Evolutionary conservation across 768 basidiomycete genomes (phyloP).

Genomic region (Austroboletus festivus): DNA sequence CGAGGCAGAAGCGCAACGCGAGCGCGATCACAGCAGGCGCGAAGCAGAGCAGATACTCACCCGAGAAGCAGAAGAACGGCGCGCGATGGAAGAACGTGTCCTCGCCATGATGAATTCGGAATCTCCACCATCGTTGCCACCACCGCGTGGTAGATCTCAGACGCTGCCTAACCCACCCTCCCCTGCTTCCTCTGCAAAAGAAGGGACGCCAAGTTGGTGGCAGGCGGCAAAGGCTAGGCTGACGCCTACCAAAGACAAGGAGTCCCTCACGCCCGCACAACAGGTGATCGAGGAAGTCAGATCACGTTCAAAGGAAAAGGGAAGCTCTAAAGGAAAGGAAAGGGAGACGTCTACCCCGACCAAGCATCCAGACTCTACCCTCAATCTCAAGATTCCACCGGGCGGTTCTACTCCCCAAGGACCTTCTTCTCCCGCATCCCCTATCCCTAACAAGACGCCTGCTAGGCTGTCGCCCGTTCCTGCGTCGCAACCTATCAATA

Average conservation of each 20-base stretch:
- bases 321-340: constrained; percentile 38
- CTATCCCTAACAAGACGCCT: constrained; percentile 46
- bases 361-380: constrained; percentile 57
- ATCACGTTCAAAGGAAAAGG: constrained; percentile 56
- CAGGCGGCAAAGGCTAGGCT: constrained; percentile 67
- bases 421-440: constrained; percentile 54
- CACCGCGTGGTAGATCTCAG: constrained; percentile 61
- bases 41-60: constrained; percentile 79
- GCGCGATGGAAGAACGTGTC: constrained; percentile 68
- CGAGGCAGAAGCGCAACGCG: constrained; percentile 75
- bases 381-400: constrained; percentile 54
- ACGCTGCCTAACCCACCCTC: constrained; percentile 57
- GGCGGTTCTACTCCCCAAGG: constrained; percentile 46
- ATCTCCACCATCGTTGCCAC: constrained; percentile 42
- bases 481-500: constrained; percentile 44
- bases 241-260: constrained; percentile 74
- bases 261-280: constrained; percentile 78
- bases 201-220: constrained; percentile 64
- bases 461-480: constrained; percentile 33
- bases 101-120: constrained; percentile 63
- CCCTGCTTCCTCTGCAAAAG: constrained; percentile 63
- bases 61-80: constrained; percentile 66
- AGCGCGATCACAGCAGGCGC: constrained; percentile 69
- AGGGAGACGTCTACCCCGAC: constrained; percentile 45
- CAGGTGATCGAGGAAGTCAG: constrained; percentile 77